Evolutionary conservation across 2,329 filamentous ascomycete genomes (phyloP), one percentile per base, ranked within the genome.

Genomic region (Exophiala spinifera): DNA sequence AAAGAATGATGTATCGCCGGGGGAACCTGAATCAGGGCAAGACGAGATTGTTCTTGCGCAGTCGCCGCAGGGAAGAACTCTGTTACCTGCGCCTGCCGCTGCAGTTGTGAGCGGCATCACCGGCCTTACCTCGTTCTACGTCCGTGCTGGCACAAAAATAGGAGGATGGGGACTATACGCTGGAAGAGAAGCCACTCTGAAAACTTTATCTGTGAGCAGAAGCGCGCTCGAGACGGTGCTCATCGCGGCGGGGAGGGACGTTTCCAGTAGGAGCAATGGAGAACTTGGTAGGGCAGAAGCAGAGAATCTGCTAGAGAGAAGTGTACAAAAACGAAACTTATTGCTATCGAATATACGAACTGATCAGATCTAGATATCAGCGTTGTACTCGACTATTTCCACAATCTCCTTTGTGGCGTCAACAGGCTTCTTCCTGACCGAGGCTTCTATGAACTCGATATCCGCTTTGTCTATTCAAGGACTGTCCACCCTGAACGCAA

Each of bases 341-440:
- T 11, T 11, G 37, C 33, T 11, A 34, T 11, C 11, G 19, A 10
- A 31, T 10, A 28, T 11, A 36, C 54, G 46, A 39, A 33, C 51
- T 57, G 43, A 56, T 33, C 17, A 13, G 10, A 28, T 23, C 36
- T 58, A 76, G 74, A 64, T 77, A 49, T 70, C 70, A 37, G 66
- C 67, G 8, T 61, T 77, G 31, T 74, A 77, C 63, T 70, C 67
- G 14, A 74, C 73, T 4, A 69, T 77, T 46, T 76, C 73, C 20
- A 74, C 72, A 13, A 72, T 72, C 39, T 76, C 74, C 1, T 76
- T 77, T 61, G 72, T 76, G 46, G 74, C 73, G 2, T 74, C 74
- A 19, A 71, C 74, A 7, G 70, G 73, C 15, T 77, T 77, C 45
- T 72, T 74, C 55, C 63, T 76, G 20, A 75, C 74, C 20, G 72